Evolutionary conservation across 768 basidiomycete genomes (phyloP).

Genomic region (Mycena sanguinolenta): DNA sequence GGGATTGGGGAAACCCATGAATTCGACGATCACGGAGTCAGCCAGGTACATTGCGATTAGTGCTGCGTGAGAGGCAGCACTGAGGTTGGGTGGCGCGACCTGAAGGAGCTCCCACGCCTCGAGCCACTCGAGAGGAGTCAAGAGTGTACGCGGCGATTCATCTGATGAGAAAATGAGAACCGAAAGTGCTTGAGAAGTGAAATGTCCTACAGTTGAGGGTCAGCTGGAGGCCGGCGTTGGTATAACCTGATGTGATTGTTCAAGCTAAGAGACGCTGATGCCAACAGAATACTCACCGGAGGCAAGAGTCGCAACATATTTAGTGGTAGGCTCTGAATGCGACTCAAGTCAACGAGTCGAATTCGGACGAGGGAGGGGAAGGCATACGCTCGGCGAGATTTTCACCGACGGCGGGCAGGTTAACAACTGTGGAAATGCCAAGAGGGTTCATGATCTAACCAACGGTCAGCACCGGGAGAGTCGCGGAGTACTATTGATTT

Average conservation of each 20-base stretch:
- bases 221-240: slow-evolving; percentile 10
- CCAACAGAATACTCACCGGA: slow-evolving; percentile 4
- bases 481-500: too few relatives aligned
- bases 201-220: slow-evolving; percentile 15
- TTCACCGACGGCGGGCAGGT: slow-evolving; percentile 22
- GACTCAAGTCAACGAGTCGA: not conserved
- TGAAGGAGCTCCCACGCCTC: slow-evolving; percentile 11
- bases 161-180: slow-evolving; percentile 9
- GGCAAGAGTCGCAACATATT: slow-evolving; percentile 15
- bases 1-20: slow-evolving; percentile 20
- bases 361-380: not conserved
- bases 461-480: slow-evolving; percentile 1
- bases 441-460: slow-evolving; percentile 19
- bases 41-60: slow-evolving; percentile 6
- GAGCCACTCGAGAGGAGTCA: slow-evolving; percentile 13
- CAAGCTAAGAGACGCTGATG: slow-evolving; percentile 1
- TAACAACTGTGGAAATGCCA: slow-evolving; percentile 20
- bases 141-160: slow-evolving; percentile 13
- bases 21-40: slow-evolving; percentile 10
- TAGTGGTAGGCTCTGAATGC: slow-evolving; percentile 19
- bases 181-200: not conserved
- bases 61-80: slow-evolving; percentile 7
- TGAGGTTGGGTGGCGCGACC: slow-evolving; percentile 12
- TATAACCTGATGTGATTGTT: slow-evolving; percentile 5
- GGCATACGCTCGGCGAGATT: slow-evolving; percentile 21